A percentile compares a stretch with the other conserved stretches of the same genome.
Evolutionary conservation across 768 basidiomycete species (phyloP).

Genomic region (Lanmaoa pseudosensibilis): DNA sequence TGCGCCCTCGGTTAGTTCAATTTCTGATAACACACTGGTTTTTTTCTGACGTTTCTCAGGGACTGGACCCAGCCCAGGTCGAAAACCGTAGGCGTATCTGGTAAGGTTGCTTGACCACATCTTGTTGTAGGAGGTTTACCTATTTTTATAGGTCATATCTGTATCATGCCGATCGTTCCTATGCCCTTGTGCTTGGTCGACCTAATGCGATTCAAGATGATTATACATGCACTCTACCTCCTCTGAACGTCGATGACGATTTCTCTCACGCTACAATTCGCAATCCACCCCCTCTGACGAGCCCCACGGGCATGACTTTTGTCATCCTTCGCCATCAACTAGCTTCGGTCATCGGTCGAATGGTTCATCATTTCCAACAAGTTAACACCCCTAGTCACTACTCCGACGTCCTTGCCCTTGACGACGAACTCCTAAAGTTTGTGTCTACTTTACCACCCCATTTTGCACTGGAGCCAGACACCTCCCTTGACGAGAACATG

Average conservation of each 20-base stretch:
- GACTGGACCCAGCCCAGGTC: conserved; percentile 70
- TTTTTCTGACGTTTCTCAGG: conserved; percentile 39
- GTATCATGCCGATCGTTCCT: conserved; percentile 92
- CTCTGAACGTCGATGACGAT: conserved; percentile 71
- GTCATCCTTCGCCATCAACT: conserved; percentile 83
- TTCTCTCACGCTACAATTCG: conserved; percentile 43
- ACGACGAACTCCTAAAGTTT: conserved; percentile 81
- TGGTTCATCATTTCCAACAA: conserved; percentile 92
- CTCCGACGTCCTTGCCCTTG: conserved; percentile 75
- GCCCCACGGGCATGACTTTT: conserved; percentile 84
- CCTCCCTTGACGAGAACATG: conserved; percentile 64
- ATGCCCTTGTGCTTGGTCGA: conserved; percentile 86
- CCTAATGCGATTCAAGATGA: conserved; percentile 88
- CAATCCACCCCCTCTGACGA: conserved; percentile 57
- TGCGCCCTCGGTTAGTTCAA: conserved; percentile 64
- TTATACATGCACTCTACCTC: conserved; percentile 79
- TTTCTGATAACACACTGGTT: not conserved
- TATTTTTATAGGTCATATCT: conserved; percentile 67
- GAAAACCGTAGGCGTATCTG: conserved; percentile 92
- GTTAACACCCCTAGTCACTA: conserved; percentile 77
- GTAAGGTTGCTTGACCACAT: conserved; percentile 37
- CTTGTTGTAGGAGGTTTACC: conserved; percentile 1
- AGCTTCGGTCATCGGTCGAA: conserved; percentile 81
- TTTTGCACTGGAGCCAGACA: conserved; percentile 75
- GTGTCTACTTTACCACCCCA: conserved; percentile 76